Conservation (phyloP, 2,329 filamentous ascomycete genomes). For the Penicillium polonicum region DNA sequence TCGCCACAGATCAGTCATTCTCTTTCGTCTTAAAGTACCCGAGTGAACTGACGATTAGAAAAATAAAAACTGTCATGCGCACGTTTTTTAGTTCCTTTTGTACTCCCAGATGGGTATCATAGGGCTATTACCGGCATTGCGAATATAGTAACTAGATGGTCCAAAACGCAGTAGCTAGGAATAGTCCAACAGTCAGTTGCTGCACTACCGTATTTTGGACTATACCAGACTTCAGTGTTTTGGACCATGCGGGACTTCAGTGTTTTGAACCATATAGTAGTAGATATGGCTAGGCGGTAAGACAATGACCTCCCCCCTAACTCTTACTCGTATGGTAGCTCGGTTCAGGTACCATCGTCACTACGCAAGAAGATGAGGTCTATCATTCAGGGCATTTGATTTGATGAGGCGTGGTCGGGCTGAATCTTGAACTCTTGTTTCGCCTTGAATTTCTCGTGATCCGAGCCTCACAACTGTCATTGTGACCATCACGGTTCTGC, state of each 20-base stretch:
- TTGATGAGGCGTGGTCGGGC: too few species aligned
- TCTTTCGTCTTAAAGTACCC: not conserved
- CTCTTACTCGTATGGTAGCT: not conserved
- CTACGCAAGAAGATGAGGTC: not conserved
- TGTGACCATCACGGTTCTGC: not conserved
- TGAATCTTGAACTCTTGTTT: not conserved
- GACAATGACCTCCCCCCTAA: not conserved
- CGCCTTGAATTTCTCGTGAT: not conserved
- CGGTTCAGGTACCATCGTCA: not conserved
- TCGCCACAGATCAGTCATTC: not conserved
- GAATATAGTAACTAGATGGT: too few species aligned
- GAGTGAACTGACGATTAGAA: not conserved
- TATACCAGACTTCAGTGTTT: too few species aligned
- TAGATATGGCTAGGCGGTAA: not conserved
- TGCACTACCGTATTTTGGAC: too few species aligned
- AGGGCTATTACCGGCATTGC: not conserved
- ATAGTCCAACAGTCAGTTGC: too few species aligned
- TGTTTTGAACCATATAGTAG: too few species aligned
- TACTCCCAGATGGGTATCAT: not conserved
- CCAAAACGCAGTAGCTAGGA: too few species aligned
- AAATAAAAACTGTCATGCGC: not conserved
- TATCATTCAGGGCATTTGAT: not conserved
- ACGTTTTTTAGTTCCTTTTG: not conserved
- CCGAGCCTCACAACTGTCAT: not conserved
- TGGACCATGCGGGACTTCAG: too few species aligned